These are phyloP conservation scores for Hypoxylon lenormandii DNA, from an alignment of 495 filamentous ascomycete species.

Conservation along the genomic window DNA sequence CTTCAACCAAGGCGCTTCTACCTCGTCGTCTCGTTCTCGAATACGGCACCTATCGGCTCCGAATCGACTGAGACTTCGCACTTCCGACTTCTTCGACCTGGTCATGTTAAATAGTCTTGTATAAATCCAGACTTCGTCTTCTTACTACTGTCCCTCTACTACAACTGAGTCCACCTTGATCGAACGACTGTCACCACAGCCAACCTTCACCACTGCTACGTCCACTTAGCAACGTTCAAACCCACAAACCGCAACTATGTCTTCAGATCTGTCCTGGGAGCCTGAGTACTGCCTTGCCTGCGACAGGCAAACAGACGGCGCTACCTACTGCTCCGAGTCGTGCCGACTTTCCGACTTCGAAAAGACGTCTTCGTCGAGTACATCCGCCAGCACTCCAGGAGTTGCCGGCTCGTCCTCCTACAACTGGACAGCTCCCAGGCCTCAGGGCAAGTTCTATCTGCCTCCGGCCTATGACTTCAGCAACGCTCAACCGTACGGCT, in stretches of 20 bases:
- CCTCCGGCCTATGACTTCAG: conserved; percentile 77
- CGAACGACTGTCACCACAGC: conserved; percentile 10
- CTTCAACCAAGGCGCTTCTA: conserved; percentile 23
- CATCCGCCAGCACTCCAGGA: conserved; percentile 66
- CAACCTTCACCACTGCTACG: conserved; percentile 10
- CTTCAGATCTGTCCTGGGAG: conserved; percentile 81
- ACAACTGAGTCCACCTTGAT: conserved; percentile 24
- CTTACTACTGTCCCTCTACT: conserved; percentile 4
- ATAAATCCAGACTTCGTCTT: conserved; percentile 23
- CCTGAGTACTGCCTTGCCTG: conserved; percentile 94
- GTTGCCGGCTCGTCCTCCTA: conserved; percentile 59
- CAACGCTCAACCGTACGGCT: conserved; percentile 62
- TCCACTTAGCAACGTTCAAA: conserved; percentile 34
- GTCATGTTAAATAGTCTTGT: conserved; percentile 31
- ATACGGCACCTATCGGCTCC: conserved; percentile 23
- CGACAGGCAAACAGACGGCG: conserved; percentile 84
- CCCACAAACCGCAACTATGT: conserved; percentile 57
- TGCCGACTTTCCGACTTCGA: conserved; percentile 91
- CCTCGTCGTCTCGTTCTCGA: conserved; percentile 24
- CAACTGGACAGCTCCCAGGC: conserved; percentile 58
- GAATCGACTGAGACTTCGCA: conserved; percentile 19
- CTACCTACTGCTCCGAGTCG: conserved; percentile 90
- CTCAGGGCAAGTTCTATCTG: conserved; percentile 71
- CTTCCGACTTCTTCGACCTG: conserved; percentile 10
- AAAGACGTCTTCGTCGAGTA: conserved; percentile 70